Percentiles rank a stretch among this genome's conserved stretches.
Conservation (phyloP, 2,329 filamentous ascomycete genomes). For the Pseudocercospora fijiensis region DNA sequence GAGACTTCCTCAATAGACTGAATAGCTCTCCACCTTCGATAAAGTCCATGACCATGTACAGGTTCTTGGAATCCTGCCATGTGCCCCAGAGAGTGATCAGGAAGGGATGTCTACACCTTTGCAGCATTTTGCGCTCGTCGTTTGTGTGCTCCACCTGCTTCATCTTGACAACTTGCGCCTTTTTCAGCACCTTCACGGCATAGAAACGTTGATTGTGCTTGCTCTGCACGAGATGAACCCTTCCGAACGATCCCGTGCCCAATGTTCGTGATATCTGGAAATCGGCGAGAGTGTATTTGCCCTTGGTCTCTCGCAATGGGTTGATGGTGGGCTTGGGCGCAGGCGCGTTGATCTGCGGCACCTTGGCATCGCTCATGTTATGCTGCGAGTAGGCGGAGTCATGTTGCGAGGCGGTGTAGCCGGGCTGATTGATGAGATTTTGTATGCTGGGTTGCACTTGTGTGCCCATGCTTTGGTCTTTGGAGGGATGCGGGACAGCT, state of each 20-base stretch:
- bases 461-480: slow-evolving; percentile 25
- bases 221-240: slow-evolving; percentile 94
- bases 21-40: slow-evolving; percentile 98
- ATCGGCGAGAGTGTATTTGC: slow-evolving; percentile 91
- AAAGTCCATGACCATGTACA: slow-evolving; percentile 99
- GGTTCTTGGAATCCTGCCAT: slow-evolving; percentile 89
- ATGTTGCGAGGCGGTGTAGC: slow-evolving; percentile 45
- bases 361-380: slow-evolving; percentile 41
- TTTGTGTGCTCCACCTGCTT: slow-evolving; percentile 99
- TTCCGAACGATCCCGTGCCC: slow-evolving; percentile 93
- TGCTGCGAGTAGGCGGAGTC: slow-evolving; percentile 36
- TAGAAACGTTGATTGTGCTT: slow-evolving; percentile 98
- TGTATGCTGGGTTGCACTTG: slow-evolving; percentile 79
- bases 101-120: slow-evolving; percentile 96
- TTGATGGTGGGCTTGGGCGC: slow-evolving; percentile 36
- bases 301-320: slow-evolving; percentile 73
- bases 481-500: slow-evolving; percentile 22
- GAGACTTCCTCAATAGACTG: slow-evolving; percentile 88
- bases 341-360: slow-evolving; percentile 39
- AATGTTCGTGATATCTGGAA: slow-evolving; percentile 88
- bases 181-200: slow-evolving; percentile 97
- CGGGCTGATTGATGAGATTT: slow-evolving; percentile 72
- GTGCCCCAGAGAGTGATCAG: slow-evolving; percentile 97
- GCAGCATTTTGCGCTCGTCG: slow-evolving; percentile 92
- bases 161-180: slow-evolving; percentile 98